Percentiles rank a stretch among this genome's conserved stretches.
Conservation (phyloP, 306 rosid species). For the Echinosophora koreensis region DNA sequence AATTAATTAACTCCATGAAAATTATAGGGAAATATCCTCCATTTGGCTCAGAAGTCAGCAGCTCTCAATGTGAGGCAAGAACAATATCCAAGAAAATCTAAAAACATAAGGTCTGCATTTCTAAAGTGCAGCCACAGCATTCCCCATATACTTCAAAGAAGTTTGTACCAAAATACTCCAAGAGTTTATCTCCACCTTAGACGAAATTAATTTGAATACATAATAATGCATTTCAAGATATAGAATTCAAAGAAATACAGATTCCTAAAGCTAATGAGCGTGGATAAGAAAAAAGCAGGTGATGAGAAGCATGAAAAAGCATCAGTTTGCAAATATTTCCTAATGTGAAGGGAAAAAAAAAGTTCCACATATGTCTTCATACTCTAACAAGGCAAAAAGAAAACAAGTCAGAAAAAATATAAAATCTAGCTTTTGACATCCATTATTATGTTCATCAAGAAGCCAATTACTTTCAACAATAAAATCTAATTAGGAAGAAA, state of each 20-base stretch:
- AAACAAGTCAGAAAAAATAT: neutral
- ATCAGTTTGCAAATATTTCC: slow-evolving; percentile 16
- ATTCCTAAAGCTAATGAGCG: slow-evolving; percentile 23
- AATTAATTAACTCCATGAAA: neutral
- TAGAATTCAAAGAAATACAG: slow-evolving; percentile 8
- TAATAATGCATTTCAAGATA: neutral
- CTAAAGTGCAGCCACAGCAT: neutral
- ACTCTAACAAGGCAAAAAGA: slow-evolving; percentile 29
- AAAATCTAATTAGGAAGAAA: slow-evolving; percentile 10
- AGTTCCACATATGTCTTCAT: neutral
- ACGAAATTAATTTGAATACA: slow-evolving; percentile 16
- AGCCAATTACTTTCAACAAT: slow-evolving; percentile 29
- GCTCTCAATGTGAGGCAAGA: neutral
- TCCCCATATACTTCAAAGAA: neutral
- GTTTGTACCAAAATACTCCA: neutral
- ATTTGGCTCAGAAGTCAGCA: slow-evolving; percentile 12
- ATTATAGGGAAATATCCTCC: slow-evolving; percentile 25
- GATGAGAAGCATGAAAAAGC: slow-evolving; percentile 8
- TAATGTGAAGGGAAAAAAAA: neutral
- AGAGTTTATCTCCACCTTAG: slow-evolving; percentile 17
- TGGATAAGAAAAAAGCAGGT: neutral
- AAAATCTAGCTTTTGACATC: slow-evolving; percentile 15
- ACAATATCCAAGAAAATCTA: neutral
- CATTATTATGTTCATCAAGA: slow-evolving; percentile 23
- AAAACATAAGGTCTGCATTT: neutral